Base-by-base conservation (phyloP, 257 asterid genomes). In the Petrea volubilis region DNA sequence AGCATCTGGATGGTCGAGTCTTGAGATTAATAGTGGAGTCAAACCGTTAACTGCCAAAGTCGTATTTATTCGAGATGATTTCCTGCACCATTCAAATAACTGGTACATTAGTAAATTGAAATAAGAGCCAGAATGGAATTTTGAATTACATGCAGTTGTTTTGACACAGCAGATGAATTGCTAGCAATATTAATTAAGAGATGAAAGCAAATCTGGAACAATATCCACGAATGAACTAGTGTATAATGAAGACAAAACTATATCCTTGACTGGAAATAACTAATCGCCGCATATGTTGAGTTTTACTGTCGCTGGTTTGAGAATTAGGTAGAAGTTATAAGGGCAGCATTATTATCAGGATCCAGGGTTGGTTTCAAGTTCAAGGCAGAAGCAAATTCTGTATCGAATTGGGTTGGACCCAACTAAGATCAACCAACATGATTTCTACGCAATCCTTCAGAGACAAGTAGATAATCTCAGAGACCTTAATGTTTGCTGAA, bases 31-130 rank as follows among this genome's bases (percentile, higher is more conserved):
- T 72, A 85, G 75, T 20, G 88, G 88, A 4, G 91, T 88, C 82
- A 88, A 76, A 46, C 95, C 95, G 62, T 83, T 88, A 49, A 85
- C 86, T 58, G 95, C 91, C 41, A 88, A 84, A 58, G 89, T 85
- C 9, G 91, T 85, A 71, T 88, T 88, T 64, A 85, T 79, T 63
- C 87, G 84, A 56, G 91, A 80, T 47, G 95, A 88, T 88, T 82
- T 88, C 84, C 94, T 87, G 86, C 78, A 47, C 55, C 64, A 79
- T 43, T 43, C 71, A 51, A 58, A 70, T 12, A 55, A 28, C 59
- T 12, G 40, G 43, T 70, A 20, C 72, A 58, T 46, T 50, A 72
- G 28, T 44, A 24, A 51, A 51, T 21, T 36, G 57, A 31, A 31
- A 29, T 17, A 28, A 44, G 18, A 59, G 36, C 31, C 33, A 66